phyloP scores from a whole-genome alignment of 768 basidiomycete genomes.

The Tulasnella sp. region DNA sequence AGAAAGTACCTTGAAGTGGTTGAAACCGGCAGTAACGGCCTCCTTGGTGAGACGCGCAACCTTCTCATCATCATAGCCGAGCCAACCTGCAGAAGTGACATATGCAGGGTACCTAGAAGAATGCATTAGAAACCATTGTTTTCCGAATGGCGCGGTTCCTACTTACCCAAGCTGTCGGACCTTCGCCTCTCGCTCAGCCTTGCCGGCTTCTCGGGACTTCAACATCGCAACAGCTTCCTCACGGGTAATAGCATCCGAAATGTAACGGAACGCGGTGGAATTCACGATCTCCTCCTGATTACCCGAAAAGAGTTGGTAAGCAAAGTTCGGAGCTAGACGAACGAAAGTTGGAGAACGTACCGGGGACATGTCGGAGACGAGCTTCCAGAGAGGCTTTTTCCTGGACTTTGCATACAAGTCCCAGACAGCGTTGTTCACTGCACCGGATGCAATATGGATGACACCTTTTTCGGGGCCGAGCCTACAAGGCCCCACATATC shows the following conservation, averaged over 20 bases:
- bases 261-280: constrained; percentile 82
- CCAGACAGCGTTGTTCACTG: constrained; percentile 93
- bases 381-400: constrained; percentile 90
- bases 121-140: background rate
- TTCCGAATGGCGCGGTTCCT: background rate
- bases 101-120: constrained; percentile 84
- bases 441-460: constrained; percentile 85
- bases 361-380: constrained; percentile 88
- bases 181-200: constrained; percentile 74
- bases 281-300: constrained; percentile 74
- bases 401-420: constrained; percentile 84
- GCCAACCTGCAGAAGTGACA: constrained; percentile 92
- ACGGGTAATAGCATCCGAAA: constrained; percentile 82
- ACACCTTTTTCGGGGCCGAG: constrained; percentile 96
- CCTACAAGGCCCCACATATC: constrained; percentile 48
- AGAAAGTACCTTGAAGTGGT: constrained; percentile 78
- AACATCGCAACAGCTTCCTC: constrained; percentile 88
- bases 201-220: constrained; percentile 72
- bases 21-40: constrained; percentile 85
- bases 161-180: constrained; percentile 70
- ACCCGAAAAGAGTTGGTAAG: background rate
- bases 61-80: constrained; percentile 93
- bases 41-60: constrained; percentile 83
- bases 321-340: background rate
- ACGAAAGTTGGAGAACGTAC: constrained; percentile 44